Conservation (phyloP, 202 grass and related monocot species). For the Dendrocalamus latiflorus region DNA sequence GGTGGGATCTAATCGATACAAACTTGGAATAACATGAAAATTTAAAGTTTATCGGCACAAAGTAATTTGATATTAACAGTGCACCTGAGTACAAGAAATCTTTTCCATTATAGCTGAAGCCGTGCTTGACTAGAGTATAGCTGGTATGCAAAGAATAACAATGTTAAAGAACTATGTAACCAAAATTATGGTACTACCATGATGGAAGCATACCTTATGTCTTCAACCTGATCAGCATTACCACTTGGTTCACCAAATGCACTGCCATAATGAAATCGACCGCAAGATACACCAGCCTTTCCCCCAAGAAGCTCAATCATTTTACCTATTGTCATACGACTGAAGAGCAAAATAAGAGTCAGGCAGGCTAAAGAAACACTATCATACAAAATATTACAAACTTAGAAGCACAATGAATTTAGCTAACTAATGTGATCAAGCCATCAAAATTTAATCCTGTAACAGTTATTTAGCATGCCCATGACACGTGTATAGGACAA, state of each 20-base stretch:
- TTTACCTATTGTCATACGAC: conserved; percentile 98
- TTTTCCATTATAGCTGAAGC: conserved; percentile 96
- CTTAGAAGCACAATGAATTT: not conserved
- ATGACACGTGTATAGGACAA: not conserved
- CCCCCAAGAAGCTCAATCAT: conserved; percentile 98
- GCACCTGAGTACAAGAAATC: conserved; percentile 94
- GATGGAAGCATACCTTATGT: conserved; percentile 62
- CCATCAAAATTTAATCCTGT: not conserved
- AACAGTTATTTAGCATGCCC: not conserved
- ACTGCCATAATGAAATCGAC: conserved; percentile 89
- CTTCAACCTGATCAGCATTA: conserved; percentile 83
- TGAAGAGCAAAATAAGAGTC: conserved; percentile 23
- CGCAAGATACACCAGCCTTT: conserved; percentile 87
- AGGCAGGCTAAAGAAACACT: not conserved
- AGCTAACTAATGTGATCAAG: not conserved
- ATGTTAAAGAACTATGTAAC: conserved; percentile 8
- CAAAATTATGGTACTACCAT: conserved; percentile 9
- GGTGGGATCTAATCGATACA: not conserved
- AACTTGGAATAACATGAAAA: not conserved
- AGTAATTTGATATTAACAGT: not conserved
- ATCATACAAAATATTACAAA: not conserved
- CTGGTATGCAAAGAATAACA: conserved; percentile 40
- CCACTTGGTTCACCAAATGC: conserved; percentile 90
- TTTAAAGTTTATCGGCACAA: not conserved
- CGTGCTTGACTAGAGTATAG: conserved; percentile 67